Percentiles rank a stretch among this genome's conserved stretches.
These are phyloP conservation scores for Collybia sordida DNA, from an alignment of 768 basidiomycete species.

Conservation along the genomic window DNA sequence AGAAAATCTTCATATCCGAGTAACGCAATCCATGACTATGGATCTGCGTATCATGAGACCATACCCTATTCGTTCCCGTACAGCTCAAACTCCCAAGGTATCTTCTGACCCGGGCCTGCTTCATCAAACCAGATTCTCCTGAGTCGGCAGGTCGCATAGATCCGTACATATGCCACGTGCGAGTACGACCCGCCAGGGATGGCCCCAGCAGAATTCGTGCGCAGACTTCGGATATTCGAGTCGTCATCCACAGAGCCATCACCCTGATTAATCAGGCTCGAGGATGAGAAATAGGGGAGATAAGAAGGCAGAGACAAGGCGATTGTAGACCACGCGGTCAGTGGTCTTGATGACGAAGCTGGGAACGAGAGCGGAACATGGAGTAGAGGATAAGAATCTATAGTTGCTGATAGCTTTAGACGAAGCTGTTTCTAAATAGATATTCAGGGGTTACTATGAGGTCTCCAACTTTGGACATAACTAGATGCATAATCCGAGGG, in stretches of 20 bases:
- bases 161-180: constrained; percentile 69
- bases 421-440: constrained; percentile 50
- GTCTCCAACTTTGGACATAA: neutral
- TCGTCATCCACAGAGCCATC: constrained; percentile 18
- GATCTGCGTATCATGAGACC: neutral
- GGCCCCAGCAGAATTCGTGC: constrained; percentile 12
- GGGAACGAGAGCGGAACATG: constrained; percentile 74
- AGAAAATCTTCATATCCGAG: neutral
- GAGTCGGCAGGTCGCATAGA: constrained; percentile 77
- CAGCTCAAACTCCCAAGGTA: constrained; percentile 78
- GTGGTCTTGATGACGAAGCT: constrained; percentile 45
- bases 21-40: neutral
- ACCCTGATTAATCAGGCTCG: constrained; percentile 29
- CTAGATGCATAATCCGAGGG: neutral
- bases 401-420: constrained; percentile 37
- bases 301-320: constrained; percentile 58
- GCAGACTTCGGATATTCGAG: constrained; percentile 11
- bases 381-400: constrained; percentile 51
- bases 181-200: constrained; percentile 58
- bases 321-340: constrained; percentile 74
- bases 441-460: neutral
- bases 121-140: constrained; percentile 77
- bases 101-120: constrained; percentile 44
- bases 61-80: constrained; percentile 33
- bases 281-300: constrained; percentile 60